Evolutionary conservation across 2,329 filamentous ascomycete species (phyloP).

Genomic region (Fusarium mundagurra): DNA sequence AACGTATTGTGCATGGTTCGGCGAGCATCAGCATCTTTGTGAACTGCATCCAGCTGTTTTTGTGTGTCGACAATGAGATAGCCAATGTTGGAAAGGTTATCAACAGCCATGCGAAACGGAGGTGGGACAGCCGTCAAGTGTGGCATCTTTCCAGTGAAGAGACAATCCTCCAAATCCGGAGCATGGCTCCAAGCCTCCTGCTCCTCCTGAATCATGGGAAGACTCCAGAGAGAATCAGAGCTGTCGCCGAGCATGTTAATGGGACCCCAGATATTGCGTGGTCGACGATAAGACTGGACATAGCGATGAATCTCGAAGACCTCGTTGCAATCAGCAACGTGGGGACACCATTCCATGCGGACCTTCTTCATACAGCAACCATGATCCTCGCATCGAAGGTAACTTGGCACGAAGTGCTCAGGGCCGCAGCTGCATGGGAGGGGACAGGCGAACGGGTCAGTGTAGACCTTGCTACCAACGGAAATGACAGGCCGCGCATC

Average conservation of each 20-base stretch:
- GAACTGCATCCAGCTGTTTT: not conserved
- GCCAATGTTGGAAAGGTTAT: conserved; percentile 6
- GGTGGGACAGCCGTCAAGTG: not conserved
- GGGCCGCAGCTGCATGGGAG: conserved; percentile 30
- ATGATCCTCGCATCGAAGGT: conserved; percentile 38
- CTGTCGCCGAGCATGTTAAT: not conserved
- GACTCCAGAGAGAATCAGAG: not conserved
- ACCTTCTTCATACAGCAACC: conserved; percentile 40
- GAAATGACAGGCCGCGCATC: conserved; percentile 44
- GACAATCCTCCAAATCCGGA: not conserved
- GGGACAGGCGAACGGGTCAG: conserved; percentile 40
- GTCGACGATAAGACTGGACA: conserved; percentile 5
- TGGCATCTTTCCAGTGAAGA: conserved; percentile 6
- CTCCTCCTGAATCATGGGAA: not conserved
- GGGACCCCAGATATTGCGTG: conserved; percentile 5
- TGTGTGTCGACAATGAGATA: conserved; percentile 8
- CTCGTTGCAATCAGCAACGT: conserved; percentile 8
- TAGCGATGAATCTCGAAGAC: conserved; percentile 31
- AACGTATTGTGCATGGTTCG: not conserved
- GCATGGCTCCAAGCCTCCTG: not conserved
- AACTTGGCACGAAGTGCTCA: not conserved
- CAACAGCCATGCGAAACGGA: not conserved
- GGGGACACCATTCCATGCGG: conserved; percentile 28
- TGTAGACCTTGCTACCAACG: conserved; percentile 28
- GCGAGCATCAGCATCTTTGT: not conserved